Conservation (phyloP, 768 basidiomycete species). For the Termitomyces sp. region DNA sequence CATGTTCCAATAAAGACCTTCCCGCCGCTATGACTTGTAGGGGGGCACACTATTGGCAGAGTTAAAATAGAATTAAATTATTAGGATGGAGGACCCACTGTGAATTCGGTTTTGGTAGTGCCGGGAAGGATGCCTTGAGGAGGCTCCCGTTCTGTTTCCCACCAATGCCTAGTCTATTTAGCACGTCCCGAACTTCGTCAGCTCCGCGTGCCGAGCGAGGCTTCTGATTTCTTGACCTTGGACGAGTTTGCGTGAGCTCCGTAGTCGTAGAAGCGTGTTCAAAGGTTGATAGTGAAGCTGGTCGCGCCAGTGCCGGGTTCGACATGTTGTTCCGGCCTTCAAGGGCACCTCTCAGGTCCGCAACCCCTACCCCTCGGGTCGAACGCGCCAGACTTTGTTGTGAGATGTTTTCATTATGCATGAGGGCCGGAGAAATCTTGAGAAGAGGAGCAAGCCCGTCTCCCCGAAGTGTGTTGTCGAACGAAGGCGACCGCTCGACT, state of each 20-base stretch:
- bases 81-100: constrained; percentile 7
- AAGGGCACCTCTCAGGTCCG: constrained; percentile 82
- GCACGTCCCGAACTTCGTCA: constrained; percentile 74
- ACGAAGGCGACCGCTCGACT: constrained; percentile 45
- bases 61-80: not conserved
- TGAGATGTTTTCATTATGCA: constrained; percentile 89
- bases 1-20: not conserved
- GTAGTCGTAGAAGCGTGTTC: constrained; percentile 57
- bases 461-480: constrained; percentile 51
- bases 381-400: constrained; percentile 80
- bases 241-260: constrained; percentile 46
- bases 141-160: constrained; percentile 59
- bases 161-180: constrained; percentile 76
- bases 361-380: constrained; percentile 77
- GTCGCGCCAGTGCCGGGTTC: constrained; percentile 62
- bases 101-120: constrained; percentile 40
- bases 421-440: constrained; percentile 79
- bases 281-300: constrained; percentile 73
- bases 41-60: constrained; percentile 9
- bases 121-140: constrained; percentile 69
- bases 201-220: constrained; percentile 44
- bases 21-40: constrained; percentile 10
- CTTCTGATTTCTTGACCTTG: constrained; percentile 47
- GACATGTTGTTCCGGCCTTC: constrained; percentile 84
- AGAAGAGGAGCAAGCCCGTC: constrained; percentile 73